Evolutionary conservation across 139 green algal genomes (phyloP).

Genomic region (Mychonastes homosphaera): DNA sequence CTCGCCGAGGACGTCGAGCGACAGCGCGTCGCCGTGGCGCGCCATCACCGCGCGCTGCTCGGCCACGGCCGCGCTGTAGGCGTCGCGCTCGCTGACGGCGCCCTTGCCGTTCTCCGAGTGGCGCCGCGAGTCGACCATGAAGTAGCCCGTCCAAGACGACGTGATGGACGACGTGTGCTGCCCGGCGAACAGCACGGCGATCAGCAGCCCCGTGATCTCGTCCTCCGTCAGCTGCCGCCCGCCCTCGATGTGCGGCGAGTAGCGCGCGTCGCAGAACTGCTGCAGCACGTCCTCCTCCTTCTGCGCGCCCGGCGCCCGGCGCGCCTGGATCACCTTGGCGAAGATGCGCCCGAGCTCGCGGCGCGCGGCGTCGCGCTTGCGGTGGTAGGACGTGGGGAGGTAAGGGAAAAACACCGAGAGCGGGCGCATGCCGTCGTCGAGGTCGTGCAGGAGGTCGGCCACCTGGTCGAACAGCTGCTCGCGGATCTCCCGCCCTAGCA

Average conservation of each 20-base stretch:
- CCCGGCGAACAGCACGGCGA: conserved; percentile 91
- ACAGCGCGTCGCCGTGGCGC: conserved; percentile 57
- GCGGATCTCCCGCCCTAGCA: conserved; percentile 89
- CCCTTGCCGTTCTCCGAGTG: neutral
- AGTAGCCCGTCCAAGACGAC: conserved; percentile 77
- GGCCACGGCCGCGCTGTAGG: conserved; percentile 31
- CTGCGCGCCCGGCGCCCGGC: conserved; percentile 41
- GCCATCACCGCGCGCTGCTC: conserved; percentile 70
- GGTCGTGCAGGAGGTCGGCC: conserved; percentile 77
- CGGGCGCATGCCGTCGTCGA: conserved; percentile 95
- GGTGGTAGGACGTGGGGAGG: conserved; percentile 80
- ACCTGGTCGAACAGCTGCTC: conserved; percentile 89
- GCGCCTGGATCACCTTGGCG: conserved; percentile 56
- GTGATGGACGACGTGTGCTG: conserved; percentile 97
- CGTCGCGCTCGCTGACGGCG: conserved; percentile 9
- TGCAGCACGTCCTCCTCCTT: conserved; percentile 90
- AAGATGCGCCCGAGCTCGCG: conserved; percentile 18
- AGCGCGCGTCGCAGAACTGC: conserved; percentile 83
- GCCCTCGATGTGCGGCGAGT: conserved; percentile 60
- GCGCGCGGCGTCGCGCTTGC: conserved; percentile 56
- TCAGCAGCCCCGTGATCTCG: conserved; percentile 95
- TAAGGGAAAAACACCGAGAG: conserved; percentile 91
- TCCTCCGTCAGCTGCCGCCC: conserved; percentile 72
- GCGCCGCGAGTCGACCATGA: conserved; percentile 45
- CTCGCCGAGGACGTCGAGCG: conserved; percentile 70